Conservation (phyloP, 169 alveolate species). For the Eimeria necatrix region DNA sequence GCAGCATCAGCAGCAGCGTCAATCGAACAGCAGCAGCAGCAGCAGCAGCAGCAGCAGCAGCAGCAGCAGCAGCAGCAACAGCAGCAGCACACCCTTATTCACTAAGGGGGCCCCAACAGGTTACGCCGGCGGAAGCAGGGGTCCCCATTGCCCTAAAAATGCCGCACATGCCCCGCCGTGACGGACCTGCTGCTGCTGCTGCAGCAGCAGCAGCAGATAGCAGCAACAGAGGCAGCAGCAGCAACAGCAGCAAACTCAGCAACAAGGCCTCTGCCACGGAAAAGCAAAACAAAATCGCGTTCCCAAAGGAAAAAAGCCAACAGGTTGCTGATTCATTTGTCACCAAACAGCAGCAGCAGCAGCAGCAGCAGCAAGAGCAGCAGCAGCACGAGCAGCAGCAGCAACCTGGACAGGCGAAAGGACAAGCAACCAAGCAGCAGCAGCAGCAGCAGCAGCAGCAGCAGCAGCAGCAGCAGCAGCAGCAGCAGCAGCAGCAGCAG, state of each 20-base stretch:
- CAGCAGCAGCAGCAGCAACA: not conserved
- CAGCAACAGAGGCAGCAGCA: too few species aligned
- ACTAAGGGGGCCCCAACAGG: slow-evolving; percentile 42
- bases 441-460: slow-evolving; percentile 35
- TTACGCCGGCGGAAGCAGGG: not conserved
- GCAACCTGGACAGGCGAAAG: not conserved
- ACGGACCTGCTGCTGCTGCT: slow-evolving; percentile 41
- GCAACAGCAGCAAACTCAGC: not conserved
- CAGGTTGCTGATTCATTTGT: not conserved
- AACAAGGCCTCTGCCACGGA: not conserved
- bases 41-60: not conserved
- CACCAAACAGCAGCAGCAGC: slow-evolving; percentile 31
- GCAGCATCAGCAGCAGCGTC: not conserved
- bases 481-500: slow-evolving; percentile 38
- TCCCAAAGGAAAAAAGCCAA: not conserved
- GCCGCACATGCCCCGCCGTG: slow-evolving; percentile 18
- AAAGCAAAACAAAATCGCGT: not conserved
- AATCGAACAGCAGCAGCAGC: not conserved
- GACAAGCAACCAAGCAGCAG: not conserved
- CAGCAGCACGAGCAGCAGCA: slow-evolving; percentile 33
- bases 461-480: slow-evolving; percentile 45
- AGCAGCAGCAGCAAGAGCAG: slow-evolving; percentile 7
- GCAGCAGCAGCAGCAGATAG: slow-evolving; percentile 44
- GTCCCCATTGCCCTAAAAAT: slow-evolving; percentile 2
- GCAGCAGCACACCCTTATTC: not conserved